These are phyloP conservation scores for Oidiodendron maius DNA, from an alignment of 495 filamentous ascomycete species.

Conservation along the genomic window DNA sequence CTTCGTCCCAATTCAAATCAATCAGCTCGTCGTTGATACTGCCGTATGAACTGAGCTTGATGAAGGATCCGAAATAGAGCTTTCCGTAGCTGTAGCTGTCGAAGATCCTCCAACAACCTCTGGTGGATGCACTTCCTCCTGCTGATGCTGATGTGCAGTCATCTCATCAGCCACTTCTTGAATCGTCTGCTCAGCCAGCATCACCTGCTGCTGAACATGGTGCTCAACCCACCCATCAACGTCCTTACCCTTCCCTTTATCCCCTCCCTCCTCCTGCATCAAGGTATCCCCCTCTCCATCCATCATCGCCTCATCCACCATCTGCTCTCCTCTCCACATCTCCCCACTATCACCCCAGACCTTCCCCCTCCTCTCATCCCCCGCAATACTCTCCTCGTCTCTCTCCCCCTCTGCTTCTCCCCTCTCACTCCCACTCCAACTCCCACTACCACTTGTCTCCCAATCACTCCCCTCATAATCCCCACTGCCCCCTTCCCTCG, in stretches of 20 bases:
- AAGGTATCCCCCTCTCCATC: slow-evolving; percentile 19
- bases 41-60: slow-evolving; percentile 17
- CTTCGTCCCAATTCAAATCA: neutral
- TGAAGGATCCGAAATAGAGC: slow-evolving; percentile 9
- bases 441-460: slow-evolving; percentile 17
- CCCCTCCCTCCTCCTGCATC: slow-evolving; percentile 8
- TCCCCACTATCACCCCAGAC: neutral
- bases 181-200: too few relatives aligned
- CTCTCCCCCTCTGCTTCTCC: slow-evolving; percentile 13
- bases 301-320: neutral
- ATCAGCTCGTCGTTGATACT: slow-evolving; percentile 10
- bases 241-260: slow-evolving; percentile 10
- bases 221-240: too few relatives aligned
- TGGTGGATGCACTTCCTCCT: slow-evolving; percentile 1
- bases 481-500: slow-evolving; percentile 14
- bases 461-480: slow-evolving; percentile 26
- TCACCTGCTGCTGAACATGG: too few relatives aligned
- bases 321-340: neutral
- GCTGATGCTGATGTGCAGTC: too few relatives aligned
- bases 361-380: neutral
- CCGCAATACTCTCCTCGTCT: slow-evolving; percentile 27
- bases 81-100: slow-evolving; percentile 3
- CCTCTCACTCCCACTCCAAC: slow-evolving; percentile 9
- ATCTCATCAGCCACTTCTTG: too few relatives aligned
- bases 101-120: slow-evolving; percentile 15